Evolutionary conservation across 805 yeast genomes (phyloP), one percentile per base, ranked within the genome.

Genomic region (Starmera caribaea): DNA sequence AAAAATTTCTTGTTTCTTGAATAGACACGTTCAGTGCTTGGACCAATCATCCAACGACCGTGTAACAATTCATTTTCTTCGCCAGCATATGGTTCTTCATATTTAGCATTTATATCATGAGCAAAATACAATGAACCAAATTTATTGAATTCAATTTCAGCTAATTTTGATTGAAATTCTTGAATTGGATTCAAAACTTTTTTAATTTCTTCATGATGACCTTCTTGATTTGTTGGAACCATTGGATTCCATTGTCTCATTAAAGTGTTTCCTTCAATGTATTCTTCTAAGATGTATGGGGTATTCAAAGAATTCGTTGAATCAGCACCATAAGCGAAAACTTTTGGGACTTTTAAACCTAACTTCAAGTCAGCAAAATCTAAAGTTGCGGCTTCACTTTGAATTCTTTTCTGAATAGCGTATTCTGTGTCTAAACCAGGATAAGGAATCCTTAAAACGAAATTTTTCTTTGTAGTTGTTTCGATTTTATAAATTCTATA

Each of bases 211-310:
- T 63, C 71, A 37, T 71, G 70, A 24, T 74, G 66, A 17, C 69
- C 69, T 33, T 73, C 70, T 45, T 70, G 71, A 39, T 72, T 68
- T 44, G 82, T 86, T 26, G 68, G 66, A 16, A 73, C 65, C 57
- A 85, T 72, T 14, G 98, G 97, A 47, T 84, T 76, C 98, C 98
- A 90, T 45, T 76, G 66, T 50, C 76, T 82, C 96, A 92, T 90
- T 48, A 90, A 66, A 44, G 84, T 71, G 24, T 79, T 81, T 37
- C 97, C 96, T 38, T 75, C 80, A 43, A 84, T 68, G 53, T 63
- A 76, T 58, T 90, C 96, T 79, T 83, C 74, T 47, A 90, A 66
- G 41, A 86, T 79, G 56, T 79, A 90, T 32, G 96, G 95, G 28
- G 78, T 61, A 38, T 76, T 74, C 29, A 89, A 54, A 12, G 77